Evolutionary conservation across 2,329 filamentous ascomycete species (phyloP), one percentile per base, ranked within the genome.

Genomic region (Cladosporium sp.): DNA sequence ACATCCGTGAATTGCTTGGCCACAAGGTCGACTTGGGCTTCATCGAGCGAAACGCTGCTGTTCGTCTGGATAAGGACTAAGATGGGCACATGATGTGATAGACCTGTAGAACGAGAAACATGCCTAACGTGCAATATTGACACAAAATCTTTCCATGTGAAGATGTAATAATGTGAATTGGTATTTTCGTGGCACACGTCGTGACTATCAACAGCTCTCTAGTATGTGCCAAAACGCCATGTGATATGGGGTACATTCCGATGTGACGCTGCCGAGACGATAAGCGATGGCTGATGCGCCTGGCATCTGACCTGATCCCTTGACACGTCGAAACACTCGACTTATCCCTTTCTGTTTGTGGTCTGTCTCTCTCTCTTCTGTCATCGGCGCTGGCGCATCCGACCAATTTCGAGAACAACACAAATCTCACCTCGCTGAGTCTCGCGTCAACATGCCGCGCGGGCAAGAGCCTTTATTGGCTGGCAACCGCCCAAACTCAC

Each of bases 21-120:
- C 93, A 99, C 79, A 96, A 96, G 80, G 92, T 97, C 42, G 92
- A 97, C 76, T 78, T 97, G 72, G 86, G 86, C 70, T 97, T 97
- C 78, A 92, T 99, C 66, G 88, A 95, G 80, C 86, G 82, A 66
- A 97, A 96, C 76, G 87, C 93, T 11, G 94, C 93, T 19, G 92
- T 97, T 61, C 84, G 93, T 74, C 79, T 97, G 72, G 90, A 95
- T 68, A 93, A 92, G 79, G 84, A 91, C 67, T 93, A 52, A 40
- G 20, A 25, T 20, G 59, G 22, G 34, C 14, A 20, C 15, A 25
- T 28, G 54, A 30, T 22, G 37, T 20, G 34, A 56, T 56, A 49
- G 22, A 56, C 37, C 25, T 56, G 54, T 56, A 56, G 54, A 47
- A 56, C 54, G 42, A 56, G 54, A 56, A 56, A 49, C 54, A 56